phyloP scores from a whole-genome alignment of 164 flowering plant species.

The Taxillus chinensis region DNA sequence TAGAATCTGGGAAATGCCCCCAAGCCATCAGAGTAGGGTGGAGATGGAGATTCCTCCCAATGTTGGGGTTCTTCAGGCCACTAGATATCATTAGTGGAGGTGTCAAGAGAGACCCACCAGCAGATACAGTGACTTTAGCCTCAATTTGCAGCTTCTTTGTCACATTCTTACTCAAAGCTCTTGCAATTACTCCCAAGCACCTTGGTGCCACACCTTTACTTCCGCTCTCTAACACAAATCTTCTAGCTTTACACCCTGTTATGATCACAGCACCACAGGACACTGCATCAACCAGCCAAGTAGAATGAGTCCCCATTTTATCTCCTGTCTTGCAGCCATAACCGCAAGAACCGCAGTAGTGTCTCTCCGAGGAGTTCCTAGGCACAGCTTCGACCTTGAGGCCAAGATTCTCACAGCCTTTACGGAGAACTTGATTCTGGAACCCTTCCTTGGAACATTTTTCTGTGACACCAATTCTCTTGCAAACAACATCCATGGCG shows the following conservation, averaged over 20 bases:
- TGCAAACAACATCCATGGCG: constrained; percentile 55
- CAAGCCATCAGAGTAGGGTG: constrained; percentile 51
- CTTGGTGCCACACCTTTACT: constrained; percentile 12
- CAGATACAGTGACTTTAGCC: constrained; percentile 39
- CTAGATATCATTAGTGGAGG: constrained; percentile 53
- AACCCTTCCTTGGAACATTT: constrained; percentile 39
- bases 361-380: constrained; percentile 40
- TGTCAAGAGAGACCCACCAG: constrained; percentile 54
- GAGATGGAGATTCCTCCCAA: constrained; percentile 54
- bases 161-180: constrained; percentile 11
- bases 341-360: constrained; percentile 55
- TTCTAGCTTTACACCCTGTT: constrained; percentile 51
- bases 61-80: constrained; percentile 46
- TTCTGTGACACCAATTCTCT: constrained; percentile 48
- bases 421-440: constrained; percentile 45
- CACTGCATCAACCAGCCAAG: constrained; percentile 77
- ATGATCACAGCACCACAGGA: constrained; percentile 43
- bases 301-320: constrained; percentile 46
- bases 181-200: constrained; percentile 46
- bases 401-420: constrained; percentile 57
- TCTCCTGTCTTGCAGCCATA: constrained; percentile 55
- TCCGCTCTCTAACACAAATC: constrained; percentile 20
- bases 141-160: constrained; percentile 35
- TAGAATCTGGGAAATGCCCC: constrained; percentile 56
- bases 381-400: constrained; percentile 32